Evolutionary conservation across 2,329 filamentous ascomycete species (phyloP).

Genomic region (Aplosporella prunicola): DNA sequence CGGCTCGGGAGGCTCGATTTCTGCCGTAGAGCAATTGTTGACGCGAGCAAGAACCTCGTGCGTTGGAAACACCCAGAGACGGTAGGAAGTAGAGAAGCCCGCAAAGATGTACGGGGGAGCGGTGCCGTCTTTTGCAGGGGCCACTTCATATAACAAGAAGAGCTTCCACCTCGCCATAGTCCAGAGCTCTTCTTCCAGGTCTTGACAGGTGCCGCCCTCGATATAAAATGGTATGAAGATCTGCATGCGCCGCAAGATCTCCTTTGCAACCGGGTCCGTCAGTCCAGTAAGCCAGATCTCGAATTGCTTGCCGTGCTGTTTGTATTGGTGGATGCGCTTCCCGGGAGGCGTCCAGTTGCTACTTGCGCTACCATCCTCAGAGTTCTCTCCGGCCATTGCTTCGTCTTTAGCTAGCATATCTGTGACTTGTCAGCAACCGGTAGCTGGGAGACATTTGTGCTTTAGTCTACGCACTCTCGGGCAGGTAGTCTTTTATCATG

Average conservation of each 20-base stretch:
- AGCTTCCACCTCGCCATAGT: conserved; percentile 76
- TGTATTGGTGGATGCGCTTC: conserved; percentile 55
- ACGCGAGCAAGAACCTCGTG: conserved; percentile 31
- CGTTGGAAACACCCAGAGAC: conserved; percentile 60
- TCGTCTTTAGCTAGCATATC: conserved; percentile 57
- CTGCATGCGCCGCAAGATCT: conserved; percentile 71
- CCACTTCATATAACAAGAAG: conserved; percentile 56
- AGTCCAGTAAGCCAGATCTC: conserved; percentile 80
- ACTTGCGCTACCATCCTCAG: conserved; percentile 27
- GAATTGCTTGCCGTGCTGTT: conserved; percentile 53
- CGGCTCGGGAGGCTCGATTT: conserved; percentile 3
- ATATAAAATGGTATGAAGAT: conserved; percentile 81
- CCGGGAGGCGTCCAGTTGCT: conserved; percentile 65
- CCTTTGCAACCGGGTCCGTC: conserved; percentile 56
- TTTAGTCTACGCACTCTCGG: conserved; percentile 45
- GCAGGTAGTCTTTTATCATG: conserved; percentile 54
- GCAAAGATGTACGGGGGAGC: conserved; percentile 59
- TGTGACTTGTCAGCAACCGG: conserved; percentile 22
- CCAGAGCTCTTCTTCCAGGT: conserved; percentile 59
- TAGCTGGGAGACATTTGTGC: conserved; percentile 11
- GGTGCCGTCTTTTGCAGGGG: conserved; percentile 20
- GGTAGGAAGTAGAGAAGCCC: conserved; percentile 84
- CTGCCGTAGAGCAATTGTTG: conserved; percentile 25
- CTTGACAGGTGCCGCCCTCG: conserved; percentile 77
- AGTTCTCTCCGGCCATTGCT: not conserved